Evolutionary conservation across 2,329 filamentous ascomycete species (phyloP), one percentile per base, ranked within the genome.

Genomic region (Botryotinia convoluta): DNA sequence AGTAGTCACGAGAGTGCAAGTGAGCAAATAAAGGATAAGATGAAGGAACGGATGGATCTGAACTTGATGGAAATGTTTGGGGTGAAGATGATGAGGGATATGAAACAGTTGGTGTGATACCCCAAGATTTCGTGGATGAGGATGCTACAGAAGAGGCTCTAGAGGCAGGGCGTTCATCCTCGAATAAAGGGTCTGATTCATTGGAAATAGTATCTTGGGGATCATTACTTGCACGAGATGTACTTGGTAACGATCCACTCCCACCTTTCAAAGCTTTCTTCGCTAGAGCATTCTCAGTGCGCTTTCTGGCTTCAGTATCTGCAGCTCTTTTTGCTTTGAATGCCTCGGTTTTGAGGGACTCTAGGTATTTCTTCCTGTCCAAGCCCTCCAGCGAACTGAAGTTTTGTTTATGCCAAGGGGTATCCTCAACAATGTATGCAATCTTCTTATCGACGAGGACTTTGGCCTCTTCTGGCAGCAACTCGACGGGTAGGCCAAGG

Each of bases 391-490:
- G 84, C 44, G 86, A 84, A 70, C 87, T 83, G 77, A 97, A 87
- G 64, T 87, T 88, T 57, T 87, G 81, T 54, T 88, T 86, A 82
- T 98, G 96, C 77, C 88, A 89, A 71, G 87, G 85, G 70, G 86
- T 86, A 83, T 97, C 95, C 81, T 98, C 93, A 78, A 95, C 90
- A 77, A 97, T 87, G 82, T 92, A 93, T 60, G 90, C 95, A 78
- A 90, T 88, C 74, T 89, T 90, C 77, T 91, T 91, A 77, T 94
- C 91, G 74, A 97, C 90, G 42, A 99, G 87, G 71, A 96, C 84
- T 76, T 90, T 88, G 6, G 92, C 95, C 84, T 99, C 96, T 83
- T 98, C 96, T 2, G 93, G 91, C 85, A 96, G 93, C 62, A 99
- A 86, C 84, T 98, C 92, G 39, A 98, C 84, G 4, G 96, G 96